A percentile compares a stretch with the other conserved stretches of the same genome.
Evolutionary conservation across 805 yeast species (phyloP).

Genomic region (Saturnispora zaruensis): DNA sequence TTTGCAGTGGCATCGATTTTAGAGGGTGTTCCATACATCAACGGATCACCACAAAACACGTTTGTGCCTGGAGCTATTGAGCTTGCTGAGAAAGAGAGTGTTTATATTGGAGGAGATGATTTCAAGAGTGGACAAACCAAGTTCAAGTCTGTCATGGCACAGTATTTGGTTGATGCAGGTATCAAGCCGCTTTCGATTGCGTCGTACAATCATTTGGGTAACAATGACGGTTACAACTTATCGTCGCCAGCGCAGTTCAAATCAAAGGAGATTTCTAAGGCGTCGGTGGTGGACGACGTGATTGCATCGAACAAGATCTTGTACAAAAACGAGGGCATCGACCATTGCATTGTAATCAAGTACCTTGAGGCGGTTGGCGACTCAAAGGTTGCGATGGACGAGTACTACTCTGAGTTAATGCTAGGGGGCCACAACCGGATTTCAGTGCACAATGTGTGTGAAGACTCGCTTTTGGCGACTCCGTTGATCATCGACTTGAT

Average conservation of each 20-base stretch:
- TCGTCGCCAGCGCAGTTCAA: constrained; percentile 89
- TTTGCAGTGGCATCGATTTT: constrained; percentile 90
- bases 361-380: constrained; percentile 93
- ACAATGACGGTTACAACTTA: constrained; percentile 90
- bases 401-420: constrained; percentile 94
- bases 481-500: constrained; percentile 90
- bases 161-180: constrained; percentile 94
- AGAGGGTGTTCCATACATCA: constrained; percentile 83
- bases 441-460: constrained; percentile 91
- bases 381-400: constrained; percentile 97
- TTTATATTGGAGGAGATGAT: constrained; percentile 94
- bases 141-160: constrained; percentile 92
- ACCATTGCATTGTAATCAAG: constrained; percentile 93
- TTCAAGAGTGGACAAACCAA: constrained; percentile 96
- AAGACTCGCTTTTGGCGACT: constrained; percentile 89
- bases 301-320: constrained; percentile 78
- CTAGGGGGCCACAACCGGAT: constrained; percentile 95
- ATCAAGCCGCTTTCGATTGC: constrained; percentile 92
- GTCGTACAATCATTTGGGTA: constrained; percentile 92
- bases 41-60: constrained; percentile 96
- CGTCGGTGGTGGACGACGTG: constrained; percentile 90
- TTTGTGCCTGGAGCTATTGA: constrained; percentile 93
- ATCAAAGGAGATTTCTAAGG: constrained; percentile 90
- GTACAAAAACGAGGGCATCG: constrained; percentile 79
- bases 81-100: constrained; percentile 66